Evolutionary conservation across 78 protist genomes (phyloP), one percentile per base, ranked within the genome.

Genomic region (Thecamonas trahens): DNA sequence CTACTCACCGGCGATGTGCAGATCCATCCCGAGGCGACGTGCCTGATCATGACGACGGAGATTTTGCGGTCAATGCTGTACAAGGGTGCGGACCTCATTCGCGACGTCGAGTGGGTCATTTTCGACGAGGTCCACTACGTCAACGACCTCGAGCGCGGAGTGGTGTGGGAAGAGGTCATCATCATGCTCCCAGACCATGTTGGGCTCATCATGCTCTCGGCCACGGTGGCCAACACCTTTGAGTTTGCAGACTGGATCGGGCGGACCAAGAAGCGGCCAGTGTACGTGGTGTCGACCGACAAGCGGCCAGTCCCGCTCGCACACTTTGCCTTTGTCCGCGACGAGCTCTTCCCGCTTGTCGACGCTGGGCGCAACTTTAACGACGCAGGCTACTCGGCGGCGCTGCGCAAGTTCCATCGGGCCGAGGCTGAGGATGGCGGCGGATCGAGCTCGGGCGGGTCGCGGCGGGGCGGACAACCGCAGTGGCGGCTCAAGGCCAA

Each of bases 51-150:
- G 86, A 93, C 97, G 11, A 93, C 97, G 24, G 97, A 85, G 76
- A 94, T 97, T 73, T 85, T 97, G 17, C 83, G 99, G 5, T 62
- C 72, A 28, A 96, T 97, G 99, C 91, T 97, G 31, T 97, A 94
- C 78, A 70, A 89, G 9, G 99, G 99, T 34, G 58, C 92, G 8
- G 98, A 92, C 34, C 47, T 87, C n/a, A 76, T 89, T 57, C 60
- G 85, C 22, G 92, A 84, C 3, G 82, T 87, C 32, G 83, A 72
- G 67, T 86, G 80, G 87, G 94, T 91, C 24, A 76, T 91, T 38
- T 90, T 91, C 39, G 96, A 91, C 63, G 96, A 91, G 49, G 86
- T 91, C n/a, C 94, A 86, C 78, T 89, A 89, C 74, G 67, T 89
- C 49, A 79, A 72, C 38, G 90, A 89, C 57, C 26, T 67, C 9